phyloP scores from a whole-genome alignment of 345 rosid genomes.

The Nephelium lappaceum region DNA sequence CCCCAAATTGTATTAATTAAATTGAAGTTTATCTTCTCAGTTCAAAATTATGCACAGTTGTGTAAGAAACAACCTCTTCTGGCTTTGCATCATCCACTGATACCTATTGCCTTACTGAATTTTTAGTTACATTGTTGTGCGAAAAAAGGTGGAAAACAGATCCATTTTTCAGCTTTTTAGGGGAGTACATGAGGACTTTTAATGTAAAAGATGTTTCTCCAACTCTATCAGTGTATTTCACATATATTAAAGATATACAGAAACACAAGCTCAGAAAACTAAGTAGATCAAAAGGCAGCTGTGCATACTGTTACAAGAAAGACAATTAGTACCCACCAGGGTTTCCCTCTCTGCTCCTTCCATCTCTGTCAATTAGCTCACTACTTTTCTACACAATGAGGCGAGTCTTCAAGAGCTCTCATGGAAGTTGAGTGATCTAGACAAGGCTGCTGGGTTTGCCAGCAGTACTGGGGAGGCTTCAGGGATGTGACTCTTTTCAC shows the following conservation, averaged over 20 bases:
- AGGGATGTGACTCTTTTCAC: slow-evolving; percentile 38
- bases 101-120: no score
- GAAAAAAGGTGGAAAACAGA: neutral
- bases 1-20: no score
- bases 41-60: neutral
- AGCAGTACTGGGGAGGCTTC: slow-evolving; percentile 43
- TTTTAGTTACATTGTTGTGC: no score
- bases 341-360: neutral
- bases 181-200: no score
- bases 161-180: slow-evolving; percentile 12
- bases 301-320: slow-evolving; percentile 24
- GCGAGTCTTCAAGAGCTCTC: slow-evolving; percentile 46
- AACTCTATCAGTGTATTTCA: slow-evolving; percentile 27
- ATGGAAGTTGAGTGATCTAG: slow-evolving; percentile 74
- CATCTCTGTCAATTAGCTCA: slow-evolving; percentile 8
- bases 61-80: no score
- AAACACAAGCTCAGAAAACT: slow-evolving; percentile 23
- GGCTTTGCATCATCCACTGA: no score
- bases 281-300: slow-evolving; percentile 20
- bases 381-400: slow-evolving; percentile 7
- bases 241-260: slow-evolving; percentile 34
- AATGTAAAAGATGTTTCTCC: slow-evolving; percentile 12
- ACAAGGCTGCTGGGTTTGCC: slow-evolving; percentile 91
- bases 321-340: slow-evolving; percentile 24
- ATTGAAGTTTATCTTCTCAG: slow-evolving; percentile 25